Evolutionary conservation across 257 asterid genomes (phyloP).

Genomic region (Verbena officinalis): DNA sequence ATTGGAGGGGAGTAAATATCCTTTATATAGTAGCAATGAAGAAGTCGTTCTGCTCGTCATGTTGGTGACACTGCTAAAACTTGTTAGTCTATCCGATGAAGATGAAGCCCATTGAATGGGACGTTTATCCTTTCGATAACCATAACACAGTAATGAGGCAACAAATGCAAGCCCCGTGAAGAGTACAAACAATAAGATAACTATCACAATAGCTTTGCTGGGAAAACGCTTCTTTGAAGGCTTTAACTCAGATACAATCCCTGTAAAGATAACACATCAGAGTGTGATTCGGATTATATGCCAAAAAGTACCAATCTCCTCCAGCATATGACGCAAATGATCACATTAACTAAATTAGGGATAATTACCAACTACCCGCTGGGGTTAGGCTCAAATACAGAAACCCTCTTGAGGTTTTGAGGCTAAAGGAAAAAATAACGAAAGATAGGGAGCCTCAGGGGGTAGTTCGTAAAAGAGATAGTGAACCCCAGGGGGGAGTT

Average conservation of each 20-base stretch:
- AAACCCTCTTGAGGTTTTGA: too few species aligned
- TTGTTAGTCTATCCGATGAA: conserved; percentile 64
- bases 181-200: conserved; percentile 56
- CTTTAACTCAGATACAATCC: conserved; percentile 45
- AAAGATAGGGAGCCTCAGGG: too few species aligned
- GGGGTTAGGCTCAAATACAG: too few species aligned
- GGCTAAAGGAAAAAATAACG: too few species aligned
- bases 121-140: conserved; percentile 48
- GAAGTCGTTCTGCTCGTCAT: conserved; percentile 59
- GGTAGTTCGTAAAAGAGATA: too few species aligned
- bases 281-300: not conserved
- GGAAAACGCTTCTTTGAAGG: conserved; percentile 54
- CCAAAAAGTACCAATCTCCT: too few species aligned
- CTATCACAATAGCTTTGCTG: conserved; percentile 46
- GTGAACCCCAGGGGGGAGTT: too few species aligned
- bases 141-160: conserved; percentile 52
- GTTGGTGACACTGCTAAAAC: conserved; percentile 66
- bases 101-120: conserved; percentile 50
- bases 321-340: too few species aligned
- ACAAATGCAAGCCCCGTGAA: conserved; percentile 54
- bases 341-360: too few species aligned
- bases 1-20: conserved; percentile 35
- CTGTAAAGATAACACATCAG: conserved; percentile 41
- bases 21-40: conserved; percentile 44
- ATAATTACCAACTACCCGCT: too few species aligned